These are phyloP conservation scores for Pseudonectria foliicola DNA, from an alignment of 2,329 filamentous ascomycete species.

Conservation along the genomic window DNA sequence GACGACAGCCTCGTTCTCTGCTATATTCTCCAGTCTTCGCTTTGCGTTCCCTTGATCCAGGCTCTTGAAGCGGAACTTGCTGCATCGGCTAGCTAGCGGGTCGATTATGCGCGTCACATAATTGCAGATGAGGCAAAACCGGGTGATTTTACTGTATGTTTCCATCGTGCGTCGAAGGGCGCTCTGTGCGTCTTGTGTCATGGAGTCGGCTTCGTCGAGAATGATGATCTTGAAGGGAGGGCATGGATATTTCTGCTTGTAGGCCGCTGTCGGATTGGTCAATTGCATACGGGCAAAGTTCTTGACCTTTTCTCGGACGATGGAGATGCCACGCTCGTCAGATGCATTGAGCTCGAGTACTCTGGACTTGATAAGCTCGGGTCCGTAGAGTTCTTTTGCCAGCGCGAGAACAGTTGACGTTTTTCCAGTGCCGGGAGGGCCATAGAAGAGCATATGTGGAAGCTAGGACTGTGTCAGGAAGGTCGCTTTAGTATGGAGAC, in stretches of 20 bases:
- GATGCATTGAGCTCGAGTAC: constrained; percentile 99
- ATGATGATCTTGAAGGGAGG: constrained; percentile 99
- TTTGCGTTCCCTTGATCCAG: constrained; percentile 81
- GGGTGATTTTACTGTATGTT: constrained; percentile 90
- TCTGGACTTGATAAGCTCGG: constrained; percentile 82
- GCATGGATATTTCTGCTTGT: constrained; percentile 73
- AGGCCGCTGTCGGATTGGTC: constrained; percentile 66
- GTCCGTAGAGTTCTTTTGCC: constrained; percentile 94
- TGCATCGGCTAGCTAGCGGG: constrained; percentile 84
- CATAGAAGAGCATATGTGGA: constrained; percentile 99
- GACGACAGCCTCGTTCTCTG: constrained; percentile 65
- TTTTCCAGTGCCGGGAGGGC: constrained; percentile 94
- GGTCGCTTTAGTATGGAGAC: too few species aligned
- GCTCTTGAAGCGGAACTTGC: constrained; percentile 97
- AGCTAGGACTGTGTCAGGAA: constrained; percentile 40
- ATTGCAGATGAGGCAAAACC: constrained; percentile 97
- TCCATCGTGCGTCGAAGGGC: constrained; percentile 96
- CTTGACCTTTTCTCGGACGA: constrained; percentile 97
- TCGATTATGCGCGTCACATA: constrained; percentile 98
- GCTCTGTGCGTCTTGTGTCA: constrained; percentile 97
- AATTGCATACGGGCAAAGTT: constrained; percentile 95
- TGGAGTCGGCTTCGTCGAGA: constrained; percentile 94
- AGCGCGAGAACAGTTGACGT: constrained; percentile 96
- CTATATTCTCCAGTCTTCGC: constrained; percentile 74
- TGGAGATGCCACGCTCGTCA: constrained; percentile 94